A percentile compares a stretch with the other conserved stretches of the same genome.
Conservation (phyloP, 2,329 filamentous ascomycete species). For the Eurotiales sp. region DNA sequence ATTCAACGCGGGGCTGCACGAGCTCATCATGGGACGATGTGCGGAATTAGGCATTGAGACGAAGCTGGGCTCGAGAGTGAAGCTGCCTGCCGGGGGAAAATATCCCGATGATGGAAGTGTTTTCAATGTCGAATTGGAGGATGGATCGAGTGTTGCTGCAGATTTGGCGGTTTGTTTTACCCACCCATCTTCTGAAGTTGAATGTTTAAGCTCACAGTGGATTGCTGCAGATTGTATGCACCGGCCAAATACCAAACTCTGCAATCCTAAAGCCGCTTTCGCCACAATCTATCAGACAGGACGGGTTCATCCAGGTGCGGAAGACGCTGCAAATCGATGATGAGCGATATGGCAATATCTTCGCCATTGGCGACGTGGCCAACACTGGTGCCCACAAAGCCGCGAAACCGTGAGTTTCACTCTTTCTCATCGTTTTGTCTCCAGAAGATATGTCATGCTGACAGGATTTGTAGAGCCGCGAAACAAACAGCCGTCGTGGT, state of each 20-base stretch:
- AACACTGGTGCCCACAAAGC: not conserved
- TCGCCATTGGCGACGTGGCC: conserved; percentile 6
- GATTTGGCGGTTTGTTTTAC: not conserved
- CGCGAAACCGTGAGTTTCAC: not conserved
- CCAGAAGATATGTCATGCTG: not conserved
- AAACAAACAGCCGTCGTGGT: conserved; percentile 1
- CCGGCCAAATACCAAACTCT: conserved; percentile 1
- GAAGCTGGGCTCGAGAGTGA: not conserved
- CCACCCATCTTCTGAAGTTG: not conserved
- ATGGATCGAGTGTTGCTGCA: not conserved
- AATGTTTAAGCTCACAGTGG: not conserved
- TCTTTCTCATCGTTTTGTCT: no score
- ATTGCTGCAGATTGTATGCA: not conserved
- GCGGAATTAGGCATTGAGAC: not conserved
- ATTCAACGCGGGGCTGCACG: not conserved
- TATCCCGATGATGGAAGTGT: not conserved
- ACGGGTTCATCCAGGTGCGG: not conserved
- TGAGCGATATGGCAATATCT: not conserved
- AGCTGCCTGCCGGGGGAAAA: not conserved
- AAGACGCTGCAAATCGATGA: not conserved
- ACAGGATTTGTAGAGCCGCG: not conserved
- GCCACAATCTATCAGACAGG: not conserved
- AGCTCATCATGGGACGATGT: not conserved
- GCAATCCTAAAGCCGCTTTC: not conserved
- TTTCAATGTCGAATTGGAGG: not conserved